Percentiles rank a stretch among this genome's conserved stretches.
phyloP scores from a whole-genome alignment of 768 basidiomycete species.

The Lactifluus hygrophoroides region DNA sequence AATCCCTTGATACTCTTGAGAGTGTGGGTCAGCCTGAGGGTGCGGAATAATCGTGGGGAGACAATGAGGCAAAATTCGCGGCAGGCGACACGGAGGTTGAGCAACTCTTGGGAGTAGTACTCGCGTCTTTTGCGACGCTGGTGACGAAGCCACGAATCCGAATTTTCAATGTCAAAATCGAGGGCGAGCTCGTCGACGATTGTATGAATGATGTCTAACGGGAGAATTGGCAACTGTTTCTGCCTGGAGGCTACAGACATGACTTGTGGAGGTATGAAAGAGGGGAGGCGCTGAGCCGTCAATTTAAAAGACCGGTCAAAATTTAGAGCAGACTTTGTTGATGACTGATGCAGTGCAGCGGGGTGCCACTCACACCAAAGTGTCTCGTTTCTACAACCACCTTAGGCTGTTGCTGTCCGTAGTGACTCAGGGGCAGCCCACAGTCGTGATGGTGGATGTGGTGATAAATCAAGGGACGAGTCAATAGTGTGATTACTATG shows the following conservation, averaged over 20 bases:
- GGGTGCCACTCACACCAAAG: no score
- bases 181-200: conserved; percentile 1
- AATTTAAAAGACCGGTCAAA: no score
- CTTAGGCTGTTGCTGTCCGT: no score
- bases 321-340: no score
- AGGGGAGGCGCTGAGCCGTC: not conserved
- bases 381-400: no score
- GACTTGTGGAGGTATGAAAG: not conserved
- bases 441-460: not conserved
- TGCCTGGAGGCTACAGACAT: not conserved
- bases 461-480: no score
- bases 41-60: conserved; percentile 3
- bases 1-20: conserved; percentile 4
- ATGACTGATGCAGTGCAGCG: no score
- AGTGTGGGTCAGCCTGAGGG: conserved; percentile 8
- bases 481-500: no score
- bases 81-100: conserved; percentile 4
- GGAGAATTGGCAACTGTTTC: not conserved
- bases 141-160: not conserved
- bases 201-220: conserved; percentile 1
- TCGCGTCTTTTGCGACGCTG: not conserved
- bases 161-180: not conserved
- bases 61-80: conserved; percentile 2
- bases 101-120: not conserved
- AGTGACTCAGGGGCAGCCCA: no score